phyloP scores from a whole-genome alignment of 371 early-diverging fungal species.

The Mucor circinelloides region DNA sequence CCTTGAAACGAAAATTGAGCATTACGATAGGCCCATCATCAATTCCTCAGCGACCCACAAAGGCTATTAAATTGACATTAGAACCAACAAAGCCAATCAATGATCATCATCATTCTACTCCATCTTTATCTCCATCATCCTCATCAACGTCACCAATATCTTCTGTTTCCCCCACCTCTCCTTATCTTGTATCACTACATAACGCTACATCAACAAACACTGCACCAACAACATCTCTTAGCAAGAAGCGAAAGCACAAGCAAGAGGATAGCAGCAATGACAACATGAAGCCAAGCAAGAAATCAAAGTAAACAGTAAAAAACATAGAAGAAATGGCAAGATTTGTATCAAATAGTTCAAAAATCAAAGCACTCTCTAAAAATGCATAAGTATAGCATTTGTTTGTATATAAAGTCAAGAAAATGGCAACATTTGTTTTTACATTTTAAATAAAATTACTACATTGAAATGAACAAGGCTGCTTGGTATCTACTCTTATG shows the following conservation, averaged over 20 bases:
- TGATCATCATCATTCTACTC: background rate
- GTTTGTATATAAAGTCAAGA: too few relatives aligned
- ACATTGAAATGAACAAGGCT: too few relatives aligned
- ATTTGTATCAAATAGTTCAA: too few relatives aligned
- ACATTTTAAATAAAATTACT: too few relatives aligned
- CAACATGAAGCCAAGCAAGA: background rate
- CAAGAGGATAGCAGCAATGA: background rate
- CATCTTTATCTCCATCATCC: background rate
- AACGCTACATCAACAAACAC: too few relatives aligned
- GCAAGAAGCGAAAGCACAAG: slow-evolving; percentile 3
- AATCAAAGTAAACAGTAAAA: background rate
- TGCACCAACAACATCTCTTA: too few relatives aligned
- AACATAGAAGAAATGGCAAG: too few relatives aligned
- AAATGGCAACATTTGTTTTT: too few relatives aligned
- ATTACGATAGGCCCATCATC: background rate
- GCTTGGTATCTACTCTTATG: too few relatives aligned
- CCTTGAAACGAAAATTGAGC: background rate
- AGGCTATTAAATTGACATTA: slow-evolving; percentile 30
- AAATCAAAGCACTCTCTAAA: too few relatives aligned
- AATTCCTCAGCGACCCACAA: slow-evolving; percentile 1
- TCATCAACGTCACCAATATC: background rate
- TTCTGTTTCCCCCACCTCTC: background rate
- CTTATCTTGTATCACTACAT: too few relatives aligned
- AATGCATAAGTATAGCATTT: too few relatives aligned
- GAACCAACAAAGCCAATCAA: slow-evolving; percentile 23